Base-by-base conservation (phyloP, 345 rosid species). In the Murraya koenigii region DNA sequence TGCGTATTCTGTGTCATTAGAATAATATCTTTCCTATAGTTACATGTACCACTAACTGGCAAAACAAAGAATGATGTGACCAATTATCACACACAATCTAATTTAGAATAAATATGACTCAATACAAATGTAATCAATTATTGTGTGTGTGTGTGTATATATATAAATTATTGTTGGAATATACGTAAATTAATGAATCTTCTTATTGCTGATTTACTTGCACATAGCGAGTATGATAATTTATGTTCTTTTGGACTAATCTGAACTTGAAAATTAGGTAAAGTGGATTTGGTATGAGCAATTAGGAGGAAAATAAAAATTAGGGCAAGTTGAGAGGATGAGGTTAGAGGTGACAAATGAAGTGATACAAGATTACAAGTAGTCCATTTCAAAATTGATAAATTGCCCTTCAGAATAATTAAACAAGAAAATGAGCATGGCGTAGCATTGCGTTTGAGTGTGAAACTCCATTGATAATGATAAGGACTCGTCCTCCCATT, bases 361-460 rank as follows among this genome's bases (percentile, higher is more conserved):
- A 61, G 26, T 25, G 3, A 4, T n/a, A 23, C 1, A 56, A 56
- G 23, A 56, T 44, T 44, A 3, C 60, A 58, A 22, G 11, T 58
- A 8, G 25, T 39, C 71, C 30, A 73, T 59, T 52, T 73, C 67
- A 63, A 68, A 39, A 39, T 19, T 11, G 14, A 22, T n/a, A 5
- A 63, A 61, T 62, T 62, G 36, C 62, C 38, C 49, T 52, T 39
- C 69, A 41, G 47, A 20, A 54, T 28, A 22, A 38, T 65, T 20
- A 30, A 76, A 28, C 66, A 77, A 69, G 68, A 30, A 68, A 66
- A 17, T 36, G 32, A 63, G 25, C 30, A 74, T 75, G 86, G 75
- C 69, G 75, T 39, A 13, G 38, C 19, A 66, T 77, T 54, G 82
- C 75, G 68, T 71, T 75, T 80, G 86, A 80, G 84, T 80, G 60